Evolutionary conservation across 2,329 filamentous ascomycete species (phyloP).

Genomic region (Colletotrichum lindemuthianum): DNA sequence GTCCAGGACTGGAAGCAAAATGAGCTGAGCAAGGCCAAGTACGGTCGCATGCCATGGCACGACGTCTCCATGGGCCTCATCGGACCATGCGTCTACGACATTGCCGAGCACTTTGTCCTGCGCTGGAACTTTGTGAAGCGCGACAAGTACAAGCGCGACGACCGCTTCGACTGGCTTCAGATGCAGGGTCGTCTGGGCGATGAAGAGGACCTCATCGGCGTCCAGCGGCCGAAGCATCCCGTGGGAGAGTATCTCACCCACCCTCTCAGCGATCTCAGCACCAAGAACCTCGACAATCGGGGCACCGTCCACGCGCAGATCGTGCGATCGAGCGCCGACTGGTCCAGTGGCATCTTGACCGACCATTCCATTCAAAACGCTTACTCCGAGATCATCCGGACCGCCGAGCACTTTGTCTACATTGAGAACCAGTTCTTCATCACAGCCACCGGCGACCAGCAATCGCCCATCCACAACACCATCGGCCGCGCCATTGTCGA

Average conservation of each 20-base stretch:
- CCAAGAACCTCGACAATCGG: conserved; percentile 70
- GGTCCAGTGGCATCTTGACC: conserved; percentile 88
- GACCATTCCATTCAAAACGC: conserved; percentile 91
- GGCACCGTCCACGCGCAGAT: conserved; percentile 86
- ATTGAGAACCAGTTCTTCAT: conserved; percentile 99
- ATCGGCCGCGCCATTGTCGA: conserved; percentile 92
- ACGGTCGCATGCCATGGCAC: conserved; percentile 97
- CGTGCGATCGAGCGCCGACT: conserved; percentile 90
- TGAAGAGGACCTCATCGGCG: conserved; percentile 86
- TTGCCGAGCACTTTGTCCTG: conserved; percentile 93
- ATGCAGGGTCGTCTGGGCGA: conserved; percentile 80
- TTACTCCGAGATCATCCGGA: conserved; percentile 84
- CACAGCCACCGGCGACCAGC: conserved; percentile 89
- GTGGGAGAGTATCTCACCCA: conserved; percentile 89
- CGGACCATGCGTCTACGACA: conserved; percentile 90
- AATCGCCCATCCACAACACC: conserved; percentile 85
- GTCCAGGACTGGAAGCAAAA: conserved; percentile 94
- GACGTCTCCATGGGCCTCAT: conserved; percentile 94
- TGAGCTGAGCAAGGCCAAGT: conserved; percentile 89
- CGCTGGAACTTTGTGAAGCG: conserved; percentile 98
- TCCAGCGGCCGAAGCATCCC: conserved; percentile 89
- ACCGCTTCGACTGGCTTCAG: conserved; percentile 84
- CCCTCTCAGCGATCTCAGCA: conserved; percentile 74
- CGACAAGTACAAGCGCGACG: conserved; percentile 95
- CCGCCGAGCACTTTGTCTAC: conserved; percentile 92